Evolutionary conservation across 257 asterid species (phyloP).

Genomic region (Rhazya stricta): DNA sequence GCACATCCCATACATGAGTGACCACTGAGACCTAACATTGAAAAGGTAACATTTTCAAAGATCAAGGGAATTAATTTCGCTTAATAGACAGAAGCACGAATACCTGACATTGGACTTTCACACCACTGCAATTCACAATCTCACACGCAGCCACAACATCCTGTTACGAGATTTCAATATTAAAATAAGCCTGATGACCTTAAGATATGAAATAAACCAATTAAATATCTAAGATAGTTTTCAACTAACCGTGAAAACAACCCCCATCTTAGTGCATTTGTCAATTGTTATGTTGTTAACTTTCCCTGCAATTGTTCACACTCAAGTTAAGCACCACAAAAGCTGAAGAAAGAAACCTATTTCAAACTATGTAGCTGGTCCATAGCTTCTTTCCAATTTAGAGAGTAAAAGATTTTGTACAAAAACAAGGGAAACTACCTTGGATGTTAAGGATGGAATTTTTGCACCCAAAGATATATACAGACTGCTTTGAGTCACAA

Average conservation of each 20-base stretch:
- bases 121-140: conserved; percentile 77
- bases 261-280: conserved; percentile 95
- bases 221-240: not conserved
- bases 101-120: conserved; percentile 99
- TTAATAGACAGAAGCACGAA: not conserved
- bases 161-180: conserved; percentile 35
- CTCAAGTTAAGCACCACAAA: conserved; percentile 8
- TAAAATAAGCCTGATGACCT: conserved; percentile 10
- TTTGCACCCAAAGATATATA: conserved; percentile 86
- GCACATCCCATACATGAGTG: not conserved
- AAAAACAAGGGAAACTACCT: conserved; percentile 39
- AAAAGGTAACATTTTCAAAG: not conserved
- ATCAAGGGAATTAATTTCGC: not conserved
- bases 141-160: conserved; percentile 99
- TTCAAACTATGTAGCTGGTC: not conserved
- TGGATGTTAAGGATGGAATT: conserved; percentile 82
- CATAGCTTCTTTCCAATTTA: conserved; percentile 5
- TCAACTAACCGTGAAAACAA: conserved; percentile 75
- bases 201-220: not conserved
- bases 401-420: not conserved
- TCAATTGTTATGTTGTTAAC: conserved; percentile 96
- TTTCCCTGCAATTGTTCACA: conserved; percentile 54
- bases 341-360: conserved; percentile 12
- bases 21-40: not conserved
- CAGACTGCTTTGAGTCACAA: conserved; percentile 92